Evolutionary conservation across 495 filamentous ascomycete genomes (phyloP).

Genomic region (Penicillium taxi): DNA sequence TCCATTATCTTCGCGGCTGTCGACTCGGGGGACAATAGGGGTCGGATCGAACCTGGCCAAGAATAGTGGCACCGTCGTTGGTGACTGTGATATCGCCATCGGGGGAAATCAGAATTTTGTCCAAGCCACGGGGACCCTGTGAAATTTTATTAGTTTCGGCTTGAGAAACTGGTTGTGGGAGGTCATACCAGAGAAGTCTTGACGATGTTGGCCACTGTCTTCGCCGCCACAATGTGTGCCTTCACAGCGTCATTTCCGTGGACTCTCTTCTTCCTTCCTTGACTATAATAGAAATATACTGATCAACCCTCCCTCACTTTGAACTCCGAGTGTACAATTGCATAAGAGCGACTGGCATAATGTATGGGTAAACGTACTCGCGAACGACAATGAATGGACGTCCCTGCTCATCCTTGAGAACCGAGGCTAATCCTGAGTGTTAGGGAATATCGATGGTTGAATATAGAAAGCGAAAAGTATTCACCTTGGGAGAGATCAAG

Average conservation of each 20-base stretch:
- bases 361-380: slow-evolving; percentile 61
- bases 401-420: slow-evolving; percentile 89
- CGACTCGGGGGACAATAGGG: slow-evolving; percentile 6
- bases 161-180: neutral
- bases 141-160: slow-evolving; percentile 14
- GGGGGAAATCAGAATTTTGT: slow-evolving; percentile 98
- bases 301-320: too few relatives aligned
- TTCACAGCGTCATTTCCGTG: slow-evolving; percentile 96
- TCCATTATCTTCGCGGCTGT: neutral
- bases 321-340: too few relatives aligned
- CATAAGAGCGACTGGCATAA: neutral
- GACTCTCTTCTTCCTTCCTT: slow-evolving; percentile 95
- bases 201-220: slow-evolving; percentile 93
- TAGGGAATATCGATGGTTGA: slow-evolving; percentile 9
- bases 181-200: slow-evolving; percentile 74
- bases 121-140: slow-evolving; percentile 85
- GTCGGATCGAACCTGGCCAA: slow-evolving; percentile 58
- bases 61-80: slow-evolving; percentile 96
- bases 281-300: slow-evolving; percentile 44
- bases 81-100: slow-evolving; percentile 99
- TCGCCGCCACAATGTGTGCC: slow-evolving; percentile 91
- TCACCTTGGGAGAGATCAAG: slow-evolving; percentile 70
- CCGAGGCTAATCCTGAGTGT: slow-evolving; percentile 47
- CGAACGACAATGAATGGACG: slow-evolving; percentile 96
- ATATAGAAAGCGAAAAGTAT: neutral